These are phyloP conservation scores for Suillus lakei DNA, from an alignment of 768 basidiomycete species.

Conservation along the genomic window DNA sequence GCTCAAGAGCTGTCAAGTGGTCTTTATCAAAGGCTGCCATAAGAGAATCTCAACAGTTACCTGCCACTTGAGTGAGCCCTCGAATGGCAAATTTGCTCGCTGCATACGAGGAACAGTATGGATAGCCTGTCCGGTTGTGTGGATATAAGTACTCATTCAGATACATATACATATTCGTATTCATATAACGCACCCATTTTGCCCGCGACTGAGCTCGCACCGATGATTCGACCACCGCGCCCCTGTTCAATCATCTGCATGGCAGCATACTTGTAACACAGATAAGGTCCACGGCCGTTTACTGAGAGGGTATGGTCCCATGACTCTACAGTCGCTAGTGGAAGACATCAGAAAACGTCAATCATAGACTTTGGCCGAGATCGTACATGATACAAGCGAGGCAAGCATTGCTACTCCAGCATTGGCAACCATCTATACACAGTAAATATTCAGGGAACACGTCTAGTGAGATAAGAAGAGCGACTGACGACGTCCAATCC, in stretches of 20 bases:
- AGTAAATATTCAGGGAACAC: neutral
- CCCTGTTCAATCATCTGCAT: no score
- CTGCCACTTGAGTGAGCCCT: slow-evolving; percentile 39
- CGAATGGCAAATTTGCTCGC: slow-evolving; percentile 44
- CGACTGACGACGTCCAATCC: slow-evolving; percentile 18
- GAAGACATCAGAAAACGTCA: neutral
- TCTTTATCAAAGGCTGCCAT: slow-evolving; percentile 26
- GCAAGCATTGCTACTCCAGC: neutral
- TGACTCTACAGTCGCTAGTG: slow-evolving; percentile 15
- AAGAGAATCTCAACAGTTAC: slow-evolving; percentile 20
- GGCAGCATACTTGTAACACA: slow-evolving; percentile 27
- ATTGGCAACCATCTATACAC: slow-evolving; percentile 10
- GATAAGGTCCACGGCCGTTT: slow-evolving; percentile 26
- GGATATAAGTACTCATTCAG: neutral
- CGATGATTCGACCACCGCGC: no score
- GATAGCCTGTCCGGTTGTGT: slow-evolving; percentile 22
- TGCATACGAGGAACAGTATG: slow-evolving; percentile 25
- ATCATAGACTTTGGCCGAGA: neutral
- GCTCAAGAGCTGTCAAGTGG: slow-evolving; percentile 12
- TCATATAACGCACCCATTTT: slow-evolving; percentile 5
- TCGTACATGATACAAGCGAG: neutral
- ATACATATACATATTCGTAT: no score
- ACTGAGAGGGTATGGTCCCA: slow-evolving; percentile 33
- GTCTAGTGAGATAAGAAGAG: neutral
- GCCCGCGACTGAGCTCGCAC: slow-evolving; percentile 10